Base-by-base conservation (phyloP, 2,329 filamentous ascomycete genomes). In the Alternaria sp. region DNA sequence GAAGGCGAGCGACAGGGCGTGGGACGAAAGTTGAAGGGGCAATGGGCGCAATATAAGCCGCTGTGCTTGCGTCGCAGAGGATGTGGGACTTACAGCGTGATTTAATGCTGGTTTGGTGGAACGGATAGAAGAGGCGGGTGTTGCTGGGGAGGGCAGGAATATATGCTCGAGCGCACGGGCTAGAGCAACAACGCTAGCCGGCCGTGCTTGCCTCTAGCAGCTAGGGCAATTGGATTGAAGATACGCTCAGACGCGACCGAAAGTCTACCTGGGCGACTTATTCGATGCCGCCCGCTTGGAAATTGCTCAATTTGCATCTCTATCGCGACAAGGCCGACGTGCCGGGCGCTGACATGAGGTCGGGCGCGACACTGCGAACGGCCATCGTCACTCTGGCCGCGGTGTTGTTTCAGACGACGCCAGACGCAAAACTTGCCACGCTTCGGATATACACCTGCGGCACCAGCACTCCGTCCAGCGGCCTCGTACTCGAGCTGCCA, bases 191-290 rank as follows among this genome's bases (percentile, higher is more conserved):
- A 57, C 55, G 58, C 59, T 64, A 65, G 62, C 49, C 54, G 60
- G 54, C 51, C 61, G 50, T 54, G 46, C 60, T 55, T 62, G 57
- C 57, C 57, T 46, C 25, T 54, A 48, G 27, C 38, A 57, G 65
- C 67, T 70, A 67, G 62, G 58, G 57, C 56, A 63, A 56, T 62
- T 57, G 60, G 43, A 34, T 57, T 59, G 45, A 51, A 67, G 69
- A 71, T 72, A 71, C 66, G 69, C 69, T 70, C 66, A 67, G 69
- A 71, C 69, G 58, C 54, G 54, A 41, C 57, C 52, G 57, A 63
- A 57, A 54, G 34, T 18, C 41, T 32, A 45, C 54, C 38, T 54
- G 49, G 56, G 44, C 58, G 28, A 46, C 54, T 41, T 54, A 41
- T 38, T 27, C 46, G 51, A 40, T 57, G 50, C 57, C 46, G 30